phyloP scores from a whole-genome alignment of 306 rosid genomes.

The Urtica urens region DNA sequence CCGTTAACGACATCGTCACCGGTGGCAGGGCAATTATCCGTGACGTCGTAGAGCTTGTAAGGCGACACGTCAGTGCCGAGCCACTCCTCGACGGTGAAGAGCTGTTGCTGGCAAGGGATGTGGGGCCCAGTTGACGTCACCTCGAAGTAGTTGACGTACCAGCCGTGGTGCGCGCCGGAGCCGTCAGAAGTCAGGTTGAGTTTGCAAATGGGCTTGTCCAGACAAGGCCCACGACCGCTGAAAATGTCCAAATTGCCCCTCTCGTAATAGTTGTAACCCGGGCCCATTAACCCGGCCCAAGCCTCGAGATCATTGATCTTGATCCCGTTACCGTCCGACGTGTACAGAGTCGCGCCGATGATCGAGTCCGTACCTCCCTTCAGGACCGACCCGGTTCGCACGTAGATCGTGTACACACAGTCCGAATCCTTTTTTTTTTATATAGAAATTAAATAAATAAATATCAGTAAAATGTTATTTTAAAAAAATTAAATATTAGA shows the following conservation, averaged over 20 bases:
- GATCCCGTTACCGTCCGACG: conserved; percentile 1
- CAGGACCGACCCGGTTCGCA: conserved; percentile 6
- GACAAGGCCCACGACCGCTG: conserved; percentile 63
- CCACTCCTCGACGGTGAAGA: conserved; percentile 71
- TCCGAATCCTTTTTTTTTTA: background rate
- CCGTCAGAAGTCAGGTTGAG: conserved; percentile 79
- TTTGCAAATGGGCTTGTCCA: conserved; percentile 49
- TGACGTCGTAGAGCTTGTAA: conserved; percentile 39
- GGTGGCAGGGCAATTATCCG: conserved; percentile 38
- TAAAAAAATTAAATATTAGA: background rate
- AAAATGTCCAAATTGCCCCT: conserved; percentile 86
- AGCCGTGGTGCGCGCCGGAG: conserved; percentile 58
- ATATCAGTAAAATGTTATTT: background rate
- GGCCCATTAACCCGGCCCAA: conserved; percentile 84
- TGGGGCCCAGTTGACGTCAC: conserved; percentile 60
- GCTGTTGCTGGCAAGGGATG: conserved; percentile 26
- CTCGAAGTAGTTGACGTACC: conserved; percentile 85
- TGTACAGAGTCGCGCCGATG: background rate
- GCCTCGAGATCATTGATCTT: conserved; percentile 1
- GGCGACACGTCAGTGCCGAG: conserved; percentile 62
- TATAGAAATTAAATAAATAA: background rate
- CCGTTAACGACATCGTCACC: too few relatives aligned
- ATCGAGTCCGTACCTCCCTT: conserved; percentile 8
- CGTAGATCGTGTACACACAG: conserved; percentile 9
- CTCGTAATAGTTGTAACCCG: conserved; percentile 56